Evolutionary conservation across 352 stramenopile genomes (phyloP).

Genomic region (Blastocystis hominis): DNA sequence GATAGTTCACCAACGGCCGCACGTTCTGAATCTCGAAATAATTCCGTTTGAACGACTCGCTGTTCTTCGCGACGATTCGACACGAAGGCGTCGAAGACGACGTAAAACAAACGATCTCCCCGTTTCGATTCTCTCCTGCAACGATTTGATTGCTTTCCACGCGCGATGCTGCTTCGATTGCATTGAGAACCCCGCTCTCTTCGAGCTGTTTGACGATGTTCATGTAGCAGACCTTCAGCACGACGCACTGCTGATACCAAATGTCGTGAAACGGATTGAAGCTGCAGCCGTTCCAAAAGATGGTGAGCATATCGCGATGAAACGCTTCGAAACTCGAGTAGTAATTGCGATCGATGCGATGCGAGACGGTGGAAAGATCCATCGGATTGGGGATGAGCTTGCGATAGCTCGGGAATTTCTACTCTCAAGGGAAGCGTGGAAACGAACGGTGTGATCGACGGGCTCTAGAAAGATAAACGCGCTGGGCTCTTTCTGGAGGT

Average conservation of each 20-base stretch:
- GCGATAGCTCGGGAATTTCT: slow-evolving; percentile 17
- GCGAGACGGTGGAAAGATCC: slow-evolving; percentile 16
- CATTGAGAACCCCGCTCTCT: not conserved
- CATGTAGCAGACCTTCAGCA: slow-evolving; percentile 53
- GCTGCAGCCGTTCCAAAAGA: slow-evolving; percentile 44
- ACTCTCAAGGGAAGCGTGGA: not conserved
- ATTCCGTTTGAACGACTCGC: not conserved
- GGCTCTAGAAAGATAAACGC: slow-evolving; percentile 34
- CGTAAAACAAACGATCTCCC: not conserved
- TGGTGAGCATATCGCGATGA: not conserved
- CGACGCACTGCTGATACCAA: slow-evolving; percentile 50
- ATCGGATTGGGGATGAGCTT: slow-evolving; percentile 16
- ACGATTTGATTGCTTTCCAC: not conserved
- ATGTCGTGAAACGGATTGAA: slow-evolving; percentile 44
- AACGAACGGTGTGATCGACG: not conserved
- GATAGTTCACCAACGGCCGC: not conserved
- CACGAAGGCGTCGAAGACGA: not conserved
- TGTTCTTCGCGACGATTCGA: not conserved
- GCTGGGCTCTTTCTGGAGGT: slow-evolving; percentile 28
- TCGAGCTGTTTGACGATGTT: not conserved
- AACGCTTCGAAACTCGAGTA: not conserved
- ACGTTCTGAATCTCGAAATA: not conserved
- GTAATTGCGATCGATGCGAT: not conserved
- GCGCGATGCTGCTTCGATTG: not conserved
- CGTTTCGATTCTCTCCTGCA: not conserved